Conservation (phyloP, 164 flowering plant genomes). For the Magnolia changhungtana region DNA sequence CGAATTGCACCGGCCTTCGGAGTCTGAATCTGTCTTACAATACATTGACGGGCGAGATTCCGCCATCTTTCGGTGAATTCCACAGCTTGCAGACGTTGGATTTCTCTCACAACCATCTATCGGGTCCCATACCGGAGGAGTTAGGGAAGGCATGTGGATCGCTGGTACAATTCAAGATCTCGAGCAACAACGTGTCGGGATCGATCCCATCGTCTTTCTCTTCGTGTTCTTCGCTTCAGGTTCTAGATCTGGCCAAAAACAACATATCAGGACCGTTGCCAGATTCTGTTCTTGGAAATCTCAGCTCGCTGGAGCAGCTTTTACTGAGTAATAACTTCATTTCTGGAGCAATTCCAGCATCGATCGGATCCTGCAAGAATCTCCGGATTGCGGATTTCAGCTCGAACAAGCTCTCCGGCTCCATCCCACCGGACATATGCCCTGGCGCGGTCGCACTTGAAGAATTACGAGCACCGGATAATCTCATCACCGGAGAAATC, state of each 20-base stretch:
- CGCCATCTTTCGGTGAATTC: constrained; percentile 39
- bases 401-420: constrained; percentile 68
- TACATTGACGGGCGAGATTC: constrained; percentile 49
- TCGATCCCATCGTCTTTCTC: constrained; percentile 51
- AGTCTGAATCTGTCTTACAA: constrained; percentile 48
- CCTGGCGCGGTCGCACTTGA: constrained; percentile 58
- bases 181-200: constrained; percentile 67
- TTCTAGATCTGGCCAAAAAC: constrained; percentile 65
- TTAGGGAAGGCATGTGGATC: constrained; percentile 58
- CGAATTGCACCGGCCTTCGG: constrained; percentile 55
- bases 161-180: constrained; percentile 46
- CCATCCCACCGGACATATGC: constrained; percentile 62
- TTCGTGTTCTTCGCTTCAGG: constrained; percentile 56
- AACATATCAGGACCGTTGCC: constrained; percentile 71
- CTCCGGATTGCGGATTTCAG: constrained; percentile 61
- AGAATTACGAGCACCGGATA: constrained; percentile 74
- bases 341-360: constrained; percentile 56
- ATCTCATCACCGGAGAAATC: constrained; percentile 56
- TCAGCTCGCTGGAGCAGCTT: constrained; percentile 52
- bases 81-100: constrained; percentile 55
- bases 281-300: constrained; percentile 41
- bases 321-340: constrained; percentile 62
- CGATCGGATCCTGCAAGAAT: constrained; percentile 51
- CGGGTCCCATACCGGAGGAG: constrained; percentile 60
- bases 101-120: constrained; percentile 59